Evolutionary conservation across 345 rosid genomes (phyloP).

Genomic region (Brassica cretica): DNA sequence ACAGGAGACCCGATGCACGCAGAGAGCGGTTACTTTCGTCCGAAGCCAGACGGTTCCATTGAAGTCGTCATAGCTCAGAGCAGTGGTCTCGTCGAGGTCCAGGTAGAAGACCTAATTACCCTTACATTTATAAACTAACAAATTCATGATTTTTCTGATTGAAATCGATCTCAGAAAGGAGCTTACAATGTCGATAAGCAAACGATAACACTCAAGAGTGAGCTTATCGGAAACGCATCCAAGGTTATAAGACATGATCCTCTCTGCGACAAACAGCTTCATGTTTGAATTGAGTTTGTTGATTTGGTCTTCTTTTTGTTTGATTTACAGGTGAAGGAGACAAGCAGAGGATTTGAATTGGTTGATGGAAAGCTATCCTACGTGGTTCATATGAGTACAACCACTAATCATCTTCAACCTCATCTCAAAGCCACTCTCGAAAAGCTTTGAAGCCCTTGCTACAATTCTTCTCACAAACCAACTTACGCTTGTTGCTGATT

Average conservation of each 20-base stretch:
- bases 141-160: too few species aligned
- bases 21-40: conserved; percentile 67
- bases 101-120: conserved; percentile 34
- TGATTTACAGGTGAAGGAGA: conserved; percentile 52
- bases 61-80: conserved; percentile 77
- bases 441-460: conserved; percentile 37
- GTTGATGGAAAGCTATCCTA: conserved; percentile 52
- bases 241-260: conserved; percentile 45
- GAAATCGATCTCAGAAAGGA: conserved; percentile 46
- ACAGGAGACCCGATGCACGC: conserved; percentile 79
- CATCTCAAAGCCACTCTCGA: conserved; percentile 55
- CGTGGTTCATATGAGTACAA: conserved; percentile 59
- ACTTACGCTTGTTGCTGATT: background rate
- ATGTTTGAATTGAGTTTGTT: background rate
- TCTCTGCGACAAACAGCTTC: background rate
- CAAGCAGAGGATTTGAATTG: conserved; percentile 48
- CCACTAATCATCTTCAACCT: conserved; percentile 49
- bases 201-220: conserved; percentile 57
- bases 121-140: background rate
- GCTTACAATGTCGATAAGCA: conserved; percentile 46
- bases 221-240: conserved; percentile 72
- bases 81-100: conserved; percentile 70
- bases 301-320: background rate
- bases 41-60: conserved; percentile 64
- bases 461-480: background rate